Conservation (phyloP, 2,329 filamentous ascomycete genomes). For the Dichotomopilus funicola region DNA sequence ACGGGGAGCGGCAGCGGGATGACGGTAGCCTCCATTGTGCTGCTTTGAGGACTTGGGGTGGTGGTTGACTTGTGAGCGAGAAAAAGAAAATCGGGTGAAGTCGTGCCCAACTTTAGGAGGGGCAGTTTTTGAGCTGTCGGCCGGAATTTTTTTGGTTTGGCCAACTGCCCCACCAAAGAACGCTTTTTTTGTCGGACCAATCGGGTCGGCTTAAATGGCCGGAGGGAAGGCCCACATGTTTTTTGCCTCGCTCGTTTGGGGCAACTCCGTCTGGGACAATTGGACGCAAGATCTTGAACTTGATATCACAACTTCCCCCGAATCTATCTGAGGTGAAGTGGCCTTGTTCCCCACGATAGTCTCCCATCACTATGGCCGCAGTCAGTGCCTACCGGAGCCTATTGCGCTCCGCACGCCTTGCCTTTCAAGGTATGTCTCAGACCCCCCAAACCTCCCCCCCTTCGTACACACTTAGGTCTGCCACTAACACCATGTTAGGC, state of each 20-base stretch:
- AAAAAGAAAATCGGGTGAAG: no score
- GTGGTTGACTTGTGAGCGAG: slow-evolving; percentile 12
- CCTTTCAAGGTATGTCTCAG: slow-evolving; percentile 64
- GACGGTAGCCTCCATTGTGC: slow-evolving; percentile 58
- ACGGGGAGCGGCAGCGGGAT: slow-evolving; percentile 63
- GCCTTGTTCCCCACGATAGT: not conserved
- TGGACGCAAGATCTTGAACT: no score
- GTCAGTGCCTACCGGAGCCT: slow-evolving; percentile 73
- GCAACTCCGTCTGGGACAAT: not conserved
- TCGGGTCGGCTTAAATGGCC: not conserved
- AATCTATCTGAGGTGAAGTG: not conserved
- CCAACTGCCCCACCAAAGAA: slow-evolving; percentile 5
- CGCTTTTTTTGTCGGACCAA: no score
- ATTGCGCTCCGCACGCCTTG: slow-evolving; percentile 71
- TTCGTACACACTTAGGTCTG: not conserved
- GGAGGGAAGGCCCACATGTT: slow-evolving; percentile 3
- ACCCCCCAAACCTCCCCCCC: not conserved
- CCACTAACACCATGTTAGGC: slow-evolving; percentile 42
- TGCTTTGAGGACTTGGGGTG: not conserved
- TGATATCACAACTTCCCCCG: not conserved
- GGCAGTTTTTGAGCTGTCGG: slow-evolving; percentile 13
- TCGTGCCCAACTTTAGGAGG: slow-evolving; percentile 6
- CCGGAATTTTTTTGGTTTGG: slow-evolving; percentile 19
- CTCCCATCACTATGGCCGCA: slow-evolving; percentile 52
- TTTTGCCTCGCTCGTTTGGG: slow-evolving; percentile 1